Conservation (phyloP, 2,329 filamentous ascomycete genomes). For the Curvularia sp. region DNA sequence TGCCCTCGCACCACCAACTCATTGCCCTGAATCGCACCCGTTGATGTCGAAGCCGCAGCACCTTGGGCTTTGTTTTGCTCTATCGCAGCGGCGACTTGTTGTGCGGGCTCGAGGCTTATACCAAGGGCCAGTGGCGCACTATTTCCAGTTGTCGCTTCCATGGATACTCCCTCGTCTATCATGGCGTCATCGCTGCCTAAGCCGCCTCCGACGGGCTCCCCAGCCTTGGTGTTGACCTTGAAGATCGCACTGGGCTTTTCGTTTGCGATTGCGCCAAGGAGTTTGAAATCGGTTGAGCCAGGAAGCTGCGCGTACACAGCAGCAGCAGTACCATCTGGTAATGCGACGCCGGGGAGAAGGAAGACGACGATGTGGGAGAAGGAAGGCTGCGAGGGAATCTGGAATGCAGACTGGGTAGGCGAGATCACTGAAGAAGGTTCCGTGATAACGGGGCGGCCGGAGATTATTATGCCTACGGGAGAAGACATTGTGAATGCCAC, state of each 20-base stretch:
- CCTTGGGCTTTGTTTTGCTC: constrained; percentile 62
- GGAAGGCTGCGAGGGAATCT: constrained; percentile 67
- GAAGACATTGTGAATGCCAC: constrained; percentile 53
- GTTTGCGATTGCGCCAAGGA: constrained; percentile 87
- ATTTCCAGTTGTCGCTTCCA: constrained; percentile 20
- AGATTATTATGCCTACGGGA: constrained; percentile 65
- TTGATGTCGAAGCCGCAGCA: constrained; percentile 34
- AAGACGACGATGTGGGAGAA: constrained; percentile 86
- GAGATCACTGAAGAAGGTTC: constrained; percentile 61
- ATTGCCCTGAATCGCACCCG: constrained; percentile 33
- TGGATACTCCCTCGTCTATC: constrained; percentile 49
- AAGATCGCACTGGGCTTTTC: constrained; percentile 94
- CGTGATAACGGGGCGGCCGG: constrained; percentile 66
- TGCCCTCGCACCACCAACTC: constrained; percentile 49
- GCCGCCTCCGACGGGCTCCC: constrained; percentile 48
- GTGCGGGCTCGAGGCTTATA: constrained; percentile 79
- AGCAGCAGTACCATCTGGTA: constrained; percentile 80
- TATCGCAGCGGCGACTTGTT: constrained; percentile 74
- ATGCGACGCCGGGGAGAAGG: constrained; percentile 76
- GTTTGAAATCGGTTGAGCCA: constrained; percentile 69
- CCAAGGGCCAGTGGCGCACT: constrained; percentile 69
- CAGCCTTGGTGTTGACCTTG: constrained; percentile 65
- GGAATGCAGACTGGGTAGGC: constrained; percentile 69
- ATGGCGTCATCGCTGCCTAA: constrained; percentile 58
- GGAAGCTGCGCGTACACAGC: constrained; percentile 88